Base-by-base conservation (phyloP, 2,329 filamentous ascomycete genomes). In the Trichoderma guizhouense region DNA sequence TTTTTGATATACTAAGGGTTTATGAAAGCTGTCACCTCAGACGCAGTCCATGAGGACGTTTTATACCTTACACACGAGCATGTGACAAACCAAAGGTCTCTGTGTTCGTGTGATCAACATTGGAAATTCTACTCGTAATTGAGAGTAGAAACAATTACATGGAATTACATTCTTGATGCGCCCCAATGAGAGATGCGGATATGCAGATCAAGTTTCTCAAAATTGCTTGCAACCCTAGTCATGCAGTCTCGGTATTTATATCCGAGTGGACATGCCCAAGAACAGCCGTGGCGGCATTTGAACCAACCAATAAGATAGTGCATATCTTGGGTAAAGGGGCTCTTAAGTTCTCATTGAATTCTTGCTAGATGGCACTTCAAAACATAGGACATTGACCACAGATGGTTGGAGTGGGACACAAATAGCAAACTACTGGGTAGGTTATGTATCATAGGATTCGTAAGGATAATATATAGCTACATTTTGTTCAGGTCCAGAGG, bases 401-500 rank as follows among this genome's bases (percentile, higher is more conserved):
- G 5, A 7, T 21, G 43, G n/a, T 11, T 51, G 9, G 12, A 21
- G 9, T 4, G 18, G 18, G 43, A 21, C 7, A 43, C 36, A 39
- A 39, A 39, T 36, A 39, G 14, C 36, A 39, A 39, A 18, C 3
- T 39, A 34, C 11, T 34, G 14, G 32, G 11, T 34, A 39, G 28
- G 6, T 28, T 28, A 28, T 28, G 28, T 6, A 28, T 43, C 8
- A 8, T 8, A 43, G 15, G 7, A 43, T 18, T 8, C 6, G 3
- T 18, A 43, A 15, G 36, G 15, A 43, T 18, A 7, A 18, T 43
- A 4, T n/a, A 3, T 9, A 9, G 18, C 39, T 9, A 1, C 39
- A n/a, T n/a, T n/a, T 43, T 1, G 15, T 4, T n/a, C 39, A 5
- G 18, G 1, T 0, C 18, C 18, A 9, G 7, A n/a, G 18, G 7